A percentile compares a stretch with the other conserved stretches of the same genome.
These are phyloP conservation scores for Apiospora kogelbergensis DNA, from an alignment of 2,329 filamentous ascomycete species.

Conservation along the genomic window DNA sequence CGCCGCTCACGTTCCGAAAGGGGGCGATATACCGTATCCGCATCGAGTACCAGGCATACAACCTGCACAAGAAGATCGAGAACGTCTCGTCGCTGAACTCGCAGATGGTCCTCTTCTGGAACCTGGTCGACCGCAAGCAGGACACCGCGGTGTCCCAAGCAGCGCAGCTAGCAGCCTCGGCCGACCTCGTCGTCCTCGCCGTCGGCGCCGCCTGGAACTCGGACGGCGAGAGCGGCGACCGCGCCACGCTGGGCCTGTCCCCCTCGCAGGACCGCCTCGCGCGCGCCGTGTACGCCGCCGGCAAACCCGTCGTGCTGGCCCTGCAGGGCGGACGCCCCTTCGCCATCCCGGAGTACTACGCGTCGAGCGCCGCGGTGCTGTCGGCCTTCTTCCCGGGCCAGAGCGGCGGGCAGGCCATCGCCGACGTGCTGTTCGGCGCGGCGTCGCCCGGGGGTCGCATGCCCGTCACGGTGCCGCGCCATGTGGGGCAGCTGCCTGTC, in stretches of 20 bases:
- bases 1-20: constrained; percentile 37
- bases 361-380: constrained; percentile 38
- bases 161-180: constrained; percentile 31
- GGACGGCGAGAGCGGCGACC: constrained; percentile 43
- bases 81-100: constrained; percentile 41
- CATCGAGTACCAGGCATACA: constrained; percentile 43
- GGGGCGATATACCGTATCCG: constrained; percentile 35
- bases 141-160: constrained; percentile 31
- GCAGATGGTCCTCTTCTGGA: constrained; percentile 44
- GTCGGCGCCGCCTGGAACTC: constrained; percentile 45
- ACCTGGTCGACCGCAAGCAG: constrained; percentile 38
- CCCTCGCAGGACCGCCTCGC: constrained; percentile 38
- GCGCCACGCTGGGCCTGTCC: constrained; percentile 36
- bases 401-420: constrained; percentile 34
- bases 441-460: constrained; percentile 33
- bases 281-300: constrained; percentile 35
- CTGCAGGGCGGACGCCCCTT: constrained; percentile 43
- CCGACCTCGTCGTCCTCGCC: constrained; percentile 39
- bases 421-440: constrained; percentile 34
- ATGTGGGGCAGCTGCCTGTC: constrained; percentile 35
- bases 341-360: constrained; percentile 41
- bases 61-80: constrained; percentile 37
- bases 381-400: constrained; percentile 37
- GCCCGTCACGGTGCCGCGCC: constrained; percentile 34
- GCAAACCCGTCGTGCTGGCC: constrained; percentile 41